Conservation (phyloP, 2,329 filamentous ascomycete species). For the Colletotrichum zoysiae region DNA sequence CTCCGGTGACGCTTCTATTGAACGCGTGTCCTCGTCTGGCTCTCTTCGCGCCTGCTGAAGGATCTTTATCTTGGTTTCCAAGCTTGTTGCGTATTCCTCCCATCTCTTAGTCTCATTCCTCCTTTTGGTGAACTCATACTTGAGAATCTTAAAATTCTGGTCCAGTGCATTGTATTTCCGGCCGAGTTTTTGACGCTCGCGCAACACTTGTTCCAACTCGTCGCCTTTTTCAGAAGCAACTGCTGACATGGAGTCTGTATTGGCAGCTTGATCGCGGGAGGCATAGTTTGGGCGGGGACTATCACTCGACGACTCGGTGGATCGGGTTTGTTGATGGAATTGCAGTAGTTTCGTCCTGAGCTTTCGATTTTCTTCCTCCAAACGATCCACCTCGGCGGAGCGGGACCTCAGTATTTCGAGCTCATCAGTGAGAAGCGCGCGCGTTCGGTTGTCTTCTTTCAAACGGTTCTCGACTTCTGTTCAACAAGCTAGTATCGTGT, state of each 20-base stretch:
- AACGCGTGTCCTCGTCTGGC: background rate
- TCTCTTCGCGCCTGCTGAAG: constrained; percentile 55
- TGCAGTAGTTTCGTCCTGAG: constrained; percentile 54
- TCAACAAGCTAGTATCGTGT: constrained; percentile 40
- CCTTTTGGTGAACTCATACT: constrained; percentile 55
- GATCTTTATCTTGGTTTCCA: constrained; percentile 58
- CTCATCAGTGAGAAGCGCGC: constrained; percentile 46
- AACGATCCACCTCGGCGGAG: constrained; percentile 49
- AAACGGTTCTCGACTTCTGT: constrained; percentile 46
- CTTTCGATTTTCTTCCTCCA: constrained; percentile 58
- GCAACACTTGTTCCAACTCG: constrained; percentile 15
- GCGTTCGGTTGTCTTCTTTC: constrained; percentile 30
- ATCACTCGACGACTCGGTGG: constrained; percentile 16
- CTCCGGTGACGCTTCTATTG: constrained; percentile 2
- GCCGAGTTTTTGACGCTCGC: constrained; percentile 50
- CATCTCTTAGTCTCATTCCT: constrained; percentile 59
- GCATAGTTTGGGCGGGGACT: constrained; percentile 18
- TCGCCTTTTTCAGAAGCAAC: background rate
- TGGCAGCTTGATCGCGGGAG: constrained; percentile 27
- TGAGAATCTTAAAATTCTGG: constrained; percentile 56
- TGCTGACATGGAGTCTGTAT: constrained; percentile 11
- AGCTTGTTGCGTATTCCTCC: constrained; percentile 57
- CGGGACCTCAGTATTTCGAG: constrained; percentile 50
- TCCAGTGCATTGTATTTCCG: constrained; percentile 57
- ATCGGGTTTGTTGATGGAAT: constrained; percentile 44